These are phyloP conservation scores for Eucalyptus cladocalyx DNA, from an alignment of 345 rosid genomes.

Conservation along the genomic window DNA sequence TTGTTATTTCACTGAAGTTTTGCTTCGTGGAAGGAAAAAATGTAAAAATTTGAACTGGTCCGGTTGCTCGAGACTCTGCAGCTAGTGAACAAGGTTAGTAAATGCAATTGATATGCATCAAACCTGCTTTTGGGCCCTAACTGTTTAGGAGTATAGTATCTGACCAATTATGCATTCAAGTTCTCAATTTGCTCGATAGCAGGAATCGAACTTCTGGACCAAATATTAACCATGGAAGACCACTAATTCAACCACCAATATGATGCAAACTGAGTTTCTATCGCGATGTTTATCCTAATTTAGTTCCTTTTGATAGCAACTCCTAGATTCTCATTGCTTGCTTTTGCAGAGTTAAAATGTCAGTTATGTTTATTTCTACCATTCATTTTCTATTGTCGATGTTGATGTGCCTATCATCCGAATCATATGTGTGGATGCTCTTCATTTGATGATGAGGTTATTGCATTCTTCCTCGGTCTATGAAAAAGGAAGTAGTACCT, in stretches of 20 bases:
- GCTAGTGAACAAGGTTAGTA: not conserved
- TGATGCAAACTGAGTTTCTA: too few relatives aligned
- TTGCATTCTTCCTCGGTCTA: not conserved
- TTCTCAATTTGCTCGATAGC: not conserved
- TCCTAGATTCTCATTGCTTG: not conserved
- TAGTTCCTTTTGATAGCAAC: not conserved
- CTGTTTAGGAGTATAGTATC: too few relatives aligned
- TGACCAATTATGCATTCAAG: not conserved
- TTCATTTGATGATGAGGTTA: not conserved
- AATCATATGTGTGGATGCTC: not conserved
- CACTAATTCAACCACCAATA: not conserved
- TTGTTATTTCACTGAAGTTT: not conserved
- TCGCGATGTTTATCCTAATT: not conserved
- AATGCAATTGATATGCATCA: not conserved
- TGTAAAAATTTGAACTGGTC: not conserved
- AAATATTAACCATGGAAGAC: not conserved
- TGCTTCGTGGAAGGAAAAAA: not conserved
- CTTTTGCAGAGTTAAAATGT: not conserved
- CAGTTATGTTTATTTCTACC: not conserved
- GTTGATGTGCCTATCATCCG: not conserved
- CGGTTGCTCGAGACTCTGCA: not conserved
- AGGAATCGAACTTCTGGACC: not conserved
- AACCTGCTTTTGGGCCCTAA: too few relatives aligned
- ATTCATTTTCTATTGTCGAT: not conserved
- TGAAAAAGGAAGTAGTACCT: not conserved